Evolutionary conservation across 2,329 filamentous ascomycete genomes (phyloP).

Genomic region (Hymenoscyphus albidus): DNA sequence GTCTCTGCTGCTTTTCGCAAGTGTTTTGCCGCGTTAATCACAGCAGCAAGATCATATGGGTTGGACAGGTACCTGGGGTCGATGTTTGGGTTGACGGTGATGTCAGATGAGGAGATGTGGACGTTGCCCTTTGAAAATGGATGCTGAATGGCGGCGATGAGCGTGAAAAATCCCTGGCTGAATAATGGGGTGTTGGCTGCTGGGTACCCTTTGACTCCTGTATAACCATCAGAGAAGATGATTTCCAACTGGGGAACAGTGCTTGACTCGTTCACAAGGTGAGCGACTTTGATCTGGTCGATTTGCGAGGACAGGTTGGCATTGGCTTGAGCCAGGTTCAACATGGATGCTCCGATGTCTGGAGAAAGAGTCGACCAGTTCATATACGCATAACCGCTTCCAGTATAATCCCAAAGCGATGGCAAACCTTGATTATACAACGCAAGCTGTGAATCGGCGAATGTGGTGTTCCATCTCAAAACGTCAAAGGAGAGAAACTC

Average conservation of each 20-base stretch:
- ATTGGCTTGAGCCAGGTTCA: constrained; percentile 36
- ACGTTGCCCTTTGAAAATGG: constrained; percentile 54
- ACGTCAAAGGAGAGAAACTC: constrained; percentile 21
- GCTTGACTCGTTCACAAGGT: constrained; percentile 34
- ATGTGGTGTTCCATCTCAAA: constrained; percentile 27
- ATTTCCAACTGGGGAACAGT: constrained; percentile 26
- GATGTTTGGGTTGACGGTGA: constrained; percentile 43
- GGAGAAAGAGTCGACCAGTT: constrained; percentile 40
- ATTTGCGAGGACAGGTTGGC: constrained; percentile 33
- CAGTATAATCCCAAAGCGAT: constrained; percentile 26
- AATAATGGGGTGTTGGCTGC: constrained; percentile 16
- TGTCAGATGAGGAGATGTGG: constrained; percentile 46
- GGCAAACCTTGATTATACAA: constrained; percentile 18
- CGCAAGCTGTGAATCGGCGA: constrained; percentile 36
- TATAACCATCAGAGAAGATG: constrained; percentile 44
- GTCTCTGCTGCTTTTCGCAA: constrained; percentile 20
- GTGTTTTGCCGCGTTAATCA: constrained; percentile 21
- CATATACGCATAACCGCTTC: constrained; percentile 40
- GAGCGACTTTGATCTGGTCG: constrained; percentile 40
- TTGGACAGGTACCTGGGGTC: constrained; percentile 52
- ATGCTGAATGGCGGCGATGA: constrained; percentile 51
- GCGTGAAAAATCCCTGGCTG: constrained; percentile 24
- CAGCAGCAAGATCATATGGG: constrained; percentile 45
- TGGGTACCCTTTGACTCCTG: constrained; percentile 34
- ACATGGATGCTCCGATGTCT: constrained; percentile 32